Conservation (phyloP, 768 basidiomycete species). For the Boletus vermiculosoides region DNA sequence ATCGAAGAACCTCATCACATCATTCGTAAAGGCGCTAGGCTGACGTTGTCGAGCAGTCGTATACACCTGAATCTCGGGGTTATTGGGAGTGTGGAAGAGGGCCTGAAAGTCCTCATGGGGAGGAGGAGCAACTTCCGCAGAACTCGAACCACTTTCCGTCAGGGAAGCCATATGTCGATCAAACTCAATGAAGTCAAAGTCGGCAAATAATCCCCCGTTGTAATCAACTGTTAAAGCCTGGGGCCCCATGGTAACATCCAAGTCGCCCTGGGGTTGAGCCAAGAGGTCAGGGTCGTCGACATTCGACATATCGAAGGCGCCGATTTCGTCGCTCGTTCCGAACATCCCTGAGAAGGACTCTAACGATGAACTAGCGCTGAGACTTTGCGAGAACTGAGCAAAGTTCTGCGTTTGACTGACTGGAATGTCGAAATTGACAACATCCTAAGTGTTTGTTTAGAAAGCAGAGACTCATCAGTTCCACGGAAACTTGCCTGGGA, state of each 20-base stretch:
- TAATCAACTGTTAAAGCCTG: slow-evolving; percentile 4
- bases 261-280: slow-evolving; percentile 36
- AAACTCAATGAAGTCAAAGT: slow-evolving; percentile 21
- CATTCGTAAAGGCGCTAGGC: slow-evolving; percentile 25
- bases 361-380: slow-evolving; percentile 2
- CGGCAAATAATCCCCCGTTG: slow-evolving; percentile 19
- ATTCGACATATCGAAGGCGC: slow-evolving; percentile 37
- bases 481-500: slow-evolving; percentile 9
- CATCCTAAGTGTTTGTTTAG: slow-evolving; percentile 8
- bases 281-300: slow-evolving; percentile 33
- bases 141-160: slow-evolving; percentile 3
- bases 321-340: slow-evolving; percentile 32
- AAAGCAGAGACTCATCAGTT: not conserved
- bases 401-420: slow-evolving; percentile 10
- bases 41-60: slow-evolving; percentile 14
- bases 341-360: slow-evolving; percentile 33
- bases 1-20: slow-evolving; percentile 41
- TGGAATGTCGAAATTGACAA: slow-evolving; percentile 16
- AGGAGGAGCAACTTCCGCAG: not conserved
- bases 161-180: slow-evolving; percentile 6
- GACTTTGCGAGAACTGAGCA: not conserved
- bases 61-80: slow-evolving; percentile 16
- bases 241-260: slow-evolving; percentile 34
- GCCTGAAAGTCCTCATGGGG: slow-evolving; percentile 18
- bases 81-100: slow-evolving; percentile 20